These are phyloP conservation scores for Verticillium isaacii DNA, from an alignment of 2,329 filamentous ascomycete genomes.

Conservation along the genomic window DNA sequence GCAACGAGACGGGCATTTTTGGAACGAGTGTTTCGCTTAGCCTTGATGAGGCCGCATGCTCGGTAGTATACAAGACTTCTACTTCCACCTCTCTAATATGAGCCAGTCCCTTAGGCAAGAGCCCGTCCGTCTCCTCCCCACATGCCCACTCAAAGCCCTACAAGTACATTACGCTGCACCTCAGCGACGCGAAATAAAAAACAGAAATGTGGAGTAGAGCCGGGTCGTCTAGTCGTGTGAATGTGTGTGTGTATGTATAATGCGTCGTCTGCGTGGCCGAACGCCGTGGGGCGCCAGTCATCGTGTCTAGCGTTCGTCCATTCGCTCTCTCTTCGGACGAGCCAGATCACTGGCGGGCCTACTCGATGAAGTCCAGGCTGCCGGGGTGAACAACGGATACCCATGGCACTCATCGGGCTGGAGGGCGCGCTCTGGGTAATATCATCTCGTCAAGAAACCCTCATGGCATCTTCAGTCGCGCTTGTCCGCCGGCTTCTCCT, in stretches of 20 bases:
- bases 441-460: neutral
- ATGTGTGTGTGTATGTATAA: neutral
- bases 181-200: neutral
- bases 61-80: neutral
- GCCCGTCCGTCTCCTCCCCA: neutral
- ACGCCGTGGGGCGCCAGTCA: neutral
- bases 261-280: neutral
- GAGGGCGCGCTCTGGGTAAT: too few relatives aligned
- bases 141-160: neutral
- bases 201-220: neutral
- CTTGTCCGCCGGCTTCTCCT: constrained; percentile 26
- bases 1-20: neutral
- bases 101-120: neutral
- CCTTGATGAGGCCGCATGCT: neutral
- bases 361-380: constrained; percentile 5
- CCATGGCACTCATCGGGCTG: too few relatives aligned
- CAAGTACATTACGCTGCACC: neutral
- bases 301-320: neutral
- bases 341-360: neutral
- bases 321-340: neutral
- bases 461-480: neutral
- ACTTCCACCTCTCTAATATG: neutral
- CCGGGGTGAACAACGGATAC: too few relatives aligned
- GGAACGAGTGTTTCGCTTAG: neutral
- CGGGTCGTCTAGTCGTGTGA: constrained; percentile 3